Percentiles rank a stretch among this genome's conserved stretches.
Evolutionary conservation across 2,329 filamentous ascomycete genomes (phyloP).

Genomic region (Dendryphion nanum): DNA sequence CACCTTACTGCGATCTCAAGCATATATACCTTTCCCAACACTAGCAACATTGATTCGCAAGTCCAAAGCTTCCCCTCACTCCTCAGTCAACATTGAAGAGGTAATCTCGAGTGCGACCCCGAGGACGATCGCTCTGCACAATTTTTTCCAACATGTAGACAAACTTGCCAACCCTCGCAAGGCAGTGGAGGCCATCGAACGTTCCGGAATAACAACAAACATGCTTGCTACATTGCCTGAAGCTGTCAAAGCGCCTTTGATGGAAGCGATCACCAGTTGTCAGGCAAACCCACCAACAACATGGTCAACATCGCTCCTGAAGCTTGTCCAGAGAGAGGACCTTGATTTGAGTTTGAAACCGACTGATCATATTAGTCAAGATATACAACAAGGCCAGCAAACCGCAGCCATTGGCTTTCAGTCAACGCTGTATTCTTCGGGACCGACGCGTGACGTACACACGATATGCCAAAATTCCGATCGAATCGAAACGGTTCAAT

Average conservation of each 20-base stretch:
- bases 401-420: conserved; percentile 12
- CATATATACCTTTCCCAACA: conserved; percentile 35
- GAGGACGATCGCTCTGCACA: conserved; percentile 66
- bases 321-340: conserved; percentile 78
- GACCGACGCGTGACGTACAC: conserved; percentile 64
- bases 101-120: conserved; percentile 34
- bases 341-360: conserved; percentile 51
- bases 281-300: conserved; percentile 76
- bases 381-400: conserved; percentile 20
- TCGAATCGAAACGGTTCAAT: conserved; percentile 65
- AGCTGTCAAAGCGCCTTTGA: conserved; percentile 74
- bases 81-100: conserved; percentile 36
- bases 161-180: conserved; percentile 47
- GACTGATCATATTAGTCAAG: conserved; percentile 18
- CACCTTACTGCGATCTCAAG: conserved; percentile 26
- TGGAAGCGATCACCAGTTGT: conserved; percentile 80
- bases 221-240: conserved; percentile 83
- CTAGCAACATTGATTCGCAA: conserved; percentile 37
- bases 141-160: conserved; percentile 59
- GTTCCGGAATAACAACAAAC: conserved; percentile 63
- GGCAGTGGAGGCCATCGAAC: conserved; percentile 71
- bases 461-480: conserved; percentile 71
- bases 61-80: conserved; percentile 37
- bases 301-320: conserved; percentile 71
- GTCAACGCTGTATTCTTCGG: conserved; percentile 7